phyloP scores from a whole-genome alignment of 1,139 yeast genomes.

The Suhomyces ambrosiae region DNA sequence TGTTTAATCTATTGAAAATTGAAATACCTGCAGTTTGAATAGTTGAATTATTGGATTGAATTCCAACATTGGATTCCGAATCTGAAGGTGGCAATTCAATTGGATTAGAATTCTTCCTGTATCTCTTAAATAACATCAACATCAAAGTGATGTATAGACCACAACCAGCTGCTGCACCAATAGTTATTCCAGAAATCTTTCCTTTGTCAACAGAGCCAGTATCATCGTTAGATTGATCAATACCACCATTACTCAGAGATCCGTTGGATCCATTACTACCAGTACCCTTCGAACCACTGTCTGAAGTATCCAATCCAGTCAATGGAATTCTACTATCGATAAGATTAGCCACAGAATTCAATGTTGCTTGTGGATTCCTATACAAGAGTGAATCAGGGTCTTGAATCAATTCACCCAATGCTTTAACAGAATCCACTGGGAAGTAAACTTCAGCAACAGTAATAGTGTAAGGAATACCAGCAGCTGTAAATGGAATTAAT shows the following conservation, averaged over 20 bases:
- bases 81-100: slow-evolving; percentile 48
- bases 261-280: slow-evolving; percentile 17
- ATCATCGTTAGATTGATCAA: slow-evolving; percentile 29
- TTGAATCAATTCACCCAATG: slow-evolving; percentile 47
- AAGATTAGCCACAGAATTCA: slow-evolving; percentile 51
- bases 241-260: slow-evolving; percentile 40
- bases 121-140: slow-evolving; percentile 44
- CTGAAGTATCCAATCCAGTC: slow-evolving; percentile 45
- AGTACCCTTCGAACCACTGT: slow-evolving; percentile 19
- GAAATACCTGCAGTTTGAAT: slow-evolving; percentile 28
- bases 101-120: slow-evolving; percentile 34
- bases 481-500: slow-evolving; percentile 65
- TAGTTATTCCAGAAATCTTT: slow-evolving; percentile 57
- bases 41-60: slow-evolving; percentile 23
- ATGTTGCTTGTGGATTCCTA: slow-evolving; percentile 49
- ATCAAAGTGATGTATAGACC: slow-evolving; percentile 57
- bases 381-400: slow-evolving; percentile 52
- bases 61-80: slow-evolving; percentile 41
- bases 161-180: slow-evolving; percentile 73
- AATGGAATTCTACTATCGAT: slow-evolving; percentile 69
- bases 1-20: slow-evolving; percentile 34
- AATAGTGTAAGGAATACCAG: slow-evolving; percentile 56
- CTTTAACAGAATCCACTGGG: slow-evolving; percentile 50
- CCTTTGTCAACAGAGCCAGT: slow-evolving; percentile 32
- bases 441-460: slow-evolving; percentile 79